A percentile compares a stretch with the other conserved stretches of the same genome.
phyloP scores from a whole-genome alignment of 352 stramenopile species.

The Pythium aphanidermatum region DNA sequence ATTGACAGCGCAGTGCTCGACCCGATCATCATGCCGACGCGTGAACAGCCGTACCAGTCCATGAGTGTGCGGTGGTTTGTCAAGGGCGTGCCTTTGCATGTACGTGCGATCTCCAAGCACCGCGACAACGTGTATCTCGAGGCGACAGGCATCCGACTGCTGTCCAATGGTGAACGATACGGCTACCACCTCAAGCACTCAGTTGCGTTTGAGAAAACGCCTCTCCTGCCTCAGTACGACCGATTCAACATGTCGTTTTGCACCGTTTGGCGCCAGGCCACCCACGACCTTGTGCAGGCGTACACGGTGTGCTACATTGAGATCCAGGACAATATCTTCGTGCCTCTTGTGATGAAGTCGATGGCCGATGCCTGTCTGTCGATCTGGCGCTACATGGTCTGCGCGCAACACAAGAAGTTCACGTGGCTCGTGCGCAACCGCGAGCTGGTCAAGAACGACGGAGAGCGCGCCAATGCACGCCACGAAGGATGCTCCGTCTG shows the following conservation, averaged over 20 bases:
- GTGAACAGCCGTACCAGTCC: constrained; percentile 32
- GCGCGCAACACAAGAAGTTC: constrained; percentile 50
- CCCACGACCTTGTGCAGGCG: constrained; percentile 1
- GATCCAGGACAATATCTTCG: constrained; percentile 26
- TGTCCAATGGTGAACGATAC: constrained; percentile 33
- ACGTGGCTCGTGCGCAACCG: constrained; percentile 28
- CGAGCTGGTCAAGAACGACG: background rate
- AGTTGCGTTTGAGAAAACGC: constrained; percentile 43
- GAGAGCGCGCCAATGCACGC: background rate
- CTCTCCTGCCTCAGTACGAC: constrained; percentile 18
- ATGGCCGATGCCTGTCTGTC: constrained; percentile 29
- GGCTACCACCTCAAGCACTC: constrained; percentile 51
- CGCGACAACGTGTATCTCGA: constrained; percentile 52
- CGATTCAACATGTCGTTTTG: constrained; percentile 47
- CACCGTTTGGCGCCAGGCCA: constrained; percentile 31
- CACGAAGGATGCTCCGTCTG: constrained; percentile 1
- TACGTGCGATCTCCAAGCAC: constrained; percentile 27
- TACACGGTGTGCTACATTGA: constrained; percentile 36
- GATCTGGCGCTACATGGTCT: constrained; percentile 27
- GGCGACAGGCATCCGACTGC: constrained; percentile 29
- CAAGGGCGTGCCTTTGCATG: constrained; percentile 29
- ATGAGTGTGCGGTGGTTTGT: constrained; percentile 49
- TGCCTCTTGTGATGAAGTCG: constrained; percentile 26
- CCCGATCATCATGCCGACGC: constrained; percentile 29
- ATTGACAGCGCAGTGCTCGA: constrained; percentile 33